These are phyloP conservation scores for Casuarina equisetifolia DNA, from an alignment of 306 rosid species.

Conservation along the genomic window DNA sequence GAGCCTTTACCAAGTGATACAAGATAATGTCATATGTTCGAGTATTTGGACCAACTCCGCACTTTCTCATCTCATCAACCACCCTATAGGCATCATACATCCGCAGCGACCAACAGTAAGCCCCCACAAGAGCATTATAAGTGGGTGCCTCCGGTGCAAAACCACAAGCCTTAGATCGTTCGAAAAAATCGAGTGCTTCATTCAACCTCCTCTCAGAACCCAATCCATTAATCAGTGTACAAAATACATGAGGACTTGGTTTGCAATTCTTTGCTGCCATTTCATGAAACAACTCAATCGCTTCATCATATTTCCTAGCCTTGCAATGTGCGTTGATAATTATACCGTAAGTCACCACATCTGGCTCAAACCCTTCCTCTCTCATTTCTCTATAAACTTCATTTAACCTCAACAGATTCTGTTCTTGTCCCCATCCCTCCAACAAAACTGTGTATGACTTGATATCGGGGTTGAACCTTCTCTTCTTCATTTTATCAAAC, in stretches of 20 bases:
- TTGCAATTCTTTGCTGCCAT: conserved; percentile 51
- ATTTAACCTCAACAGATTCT: conserved; percentile 57
- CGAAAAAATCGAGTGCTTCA: conserved; percentile 69
- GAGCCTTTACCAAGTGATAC: conserved; percentile 62
- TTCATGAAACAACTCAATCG: conserved; percentile 54
- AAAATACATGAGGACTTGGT: conserved; percentile 74
- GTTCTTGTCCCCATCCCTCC: conserved; percentile 87
- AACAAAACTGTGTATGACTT: conserved; percentile 71
- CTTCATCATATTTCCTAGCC: conserved; percentile 60
- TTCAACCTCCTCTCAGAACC: conserved; percentile 68
- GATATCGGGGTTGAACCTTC: conserved; percentile 59
- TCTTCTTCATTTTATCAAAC: conserved; percentile 70
- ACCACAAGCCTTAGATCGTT: conserved; percentile 51
- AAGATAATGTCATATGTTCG: conserved; percentile 72
- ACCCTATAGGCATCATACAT: conserved; percentile 51
- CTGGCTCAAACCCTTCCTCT: conserved; percentile 66
- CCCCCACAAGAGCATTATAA: conserved; percentile 83
- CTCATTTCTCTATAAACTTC: conserved; percentile 82
- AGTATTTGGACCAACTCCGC: conserved; percentile 68
- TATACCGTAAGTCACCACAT: conserved; percentile 75
- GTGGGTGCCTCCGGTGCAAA: conserved; percentile 63
- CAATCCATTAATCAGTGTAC: conserved; percentile 76
- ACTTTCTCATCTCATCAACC: conserved; percentile 61
- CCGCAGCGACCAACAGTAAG: conserved; percentile 69
- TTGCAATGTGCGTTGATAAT: conserved; percentile 71